Percentiles rank a stretch among this genome's conserved stretches.
Evolutionary conservation across 2,329 filamentous ascomycete genomes (phyloP).

Genomic region (Ceratocystis diversiconidia): DNA sequence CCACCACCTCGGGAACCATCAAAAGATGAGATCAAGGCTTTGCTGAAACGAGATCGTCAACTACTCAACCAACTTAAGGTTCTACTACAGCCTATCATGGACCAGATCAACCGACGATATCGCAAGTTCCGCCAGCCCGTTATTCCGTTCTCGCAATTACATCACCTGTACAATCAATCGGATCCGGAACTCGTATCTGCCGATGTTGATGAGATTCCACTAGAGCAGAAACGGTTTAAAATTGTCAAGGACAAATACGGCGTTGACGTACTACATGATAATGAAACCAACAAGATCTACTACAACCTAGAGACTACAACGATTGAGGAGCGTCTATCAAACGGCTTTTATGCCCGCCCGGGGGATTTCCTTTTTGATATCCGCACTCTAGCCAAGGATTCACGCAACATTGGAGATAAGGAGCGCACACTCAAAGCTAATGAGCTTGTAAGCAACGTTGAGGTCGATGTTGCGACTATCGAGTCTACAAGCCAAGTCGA

Average conservation of each 20-base stretch:
- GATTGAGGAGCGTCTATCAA: slow-evolving; percentile 91
- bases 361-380: slow-evolving; percentile 84
- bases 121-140: slow-evolving; percentile 73
- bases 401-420: slow-evolving; percentile 66
- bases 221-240: slow-evolving; percentile 59
- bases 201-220: slow-evolving; percentile 35
- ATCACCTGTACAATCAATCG: slow-evolving; percentile 72
- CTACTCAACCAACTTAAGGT: slow-evolving; percentile 79
- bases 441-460: slow-evolving; percentile 82
- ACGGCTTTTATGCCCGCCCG: slow-evolving; percentile 86
- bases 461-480: slow-evolving; percentile 76
- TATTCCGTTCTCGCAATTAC: slow-evolving; percentile 58
- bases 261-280: slow-evolving; percentile 60
- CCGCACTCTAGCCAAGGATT: slow-evolving; percentile 69
- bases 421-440: slow-evolving; percentile 76
- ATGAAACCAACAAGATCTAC: slow-evolving; percentile 66
- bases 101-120: slow-evolving; percentile 83
- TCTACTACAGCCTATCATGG: slow-evolving; percentile 85
- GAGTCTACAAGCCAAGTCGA: slow-evolving; percentile 54
- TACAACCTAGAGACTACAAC: slow-evolving; percentile 89
- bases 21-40: slow-evolving; percentile 65
- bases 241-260: slow-evolving; percentile 68
- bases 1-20: slow-evolving; percentile 53
- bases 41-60: slow-evolving; percentile 71
- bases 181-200: slow-evolving; percentile 56